Evolutionary conservation across 768 basidiomycete species (phyloP), one percentile per base, ranked within the genome.

Genomic region (Pleurotus tuber-regium): DNA sequence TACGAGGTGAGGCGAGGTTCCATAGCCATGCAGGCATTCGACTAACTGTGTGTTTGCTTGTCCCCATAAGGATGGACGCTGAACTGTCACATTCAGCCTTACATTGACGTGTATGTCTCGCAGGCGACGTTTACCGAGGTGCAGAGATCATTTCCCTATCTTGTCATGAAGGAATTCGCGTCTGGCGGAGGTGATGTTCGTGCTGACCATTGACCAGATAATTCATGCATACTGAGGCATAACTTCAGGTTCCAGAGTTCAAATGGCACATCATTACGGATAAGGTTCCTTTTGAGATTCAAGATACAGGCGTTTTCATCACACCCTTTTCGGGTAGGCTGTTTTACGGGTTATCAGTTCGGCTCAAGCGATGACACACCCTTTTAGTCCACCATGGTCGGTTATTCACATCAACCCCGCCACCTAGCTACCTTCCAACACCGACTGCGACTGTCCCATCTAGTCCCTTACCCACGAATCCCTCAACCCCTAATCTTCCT

Each of bases 251-350:
- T 10, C 92, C 92, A 4, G 83, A 87, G 54, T 86, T 94, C 62
- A 76, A 77, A 59, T 94, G 87, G 86, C 86, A 89, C 58, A 80
- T 94, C 46, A 83, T 94, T 57, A 77, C 83, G 36, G 82, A 90
- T 55, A 75, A 75, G 14, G 72, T 76, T 21, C 76, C 83, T 2
- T 89, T 93, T 56, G 80, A 85, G 50, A 80, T 93, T 21, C 75
- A 71, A 46, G 76, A 79, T 49, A 87, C 82, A 2, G 83, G 81
- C 3, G 76, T 90, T 53, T 58, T 67, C 43, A 66, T 91, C 8
- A 83, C 79, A 8, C 88, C 89, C 5, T 82, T 90, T 61, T 69
- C 70, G 61, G 87, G 87, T 85, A 57, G 56, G 79, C 24, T n/a
- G n/a, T 16, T 1, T 35, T 4, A 7, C 26, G 44, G n/a, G 12